A percentile compares a stretch with the other conserved stretches of the same genome.
These are phyloP conservation scores for Pseudonitzschia multiseries DNA, from an alignment of 108 stramenopile species.

Conservation along the genomic window DNA sequence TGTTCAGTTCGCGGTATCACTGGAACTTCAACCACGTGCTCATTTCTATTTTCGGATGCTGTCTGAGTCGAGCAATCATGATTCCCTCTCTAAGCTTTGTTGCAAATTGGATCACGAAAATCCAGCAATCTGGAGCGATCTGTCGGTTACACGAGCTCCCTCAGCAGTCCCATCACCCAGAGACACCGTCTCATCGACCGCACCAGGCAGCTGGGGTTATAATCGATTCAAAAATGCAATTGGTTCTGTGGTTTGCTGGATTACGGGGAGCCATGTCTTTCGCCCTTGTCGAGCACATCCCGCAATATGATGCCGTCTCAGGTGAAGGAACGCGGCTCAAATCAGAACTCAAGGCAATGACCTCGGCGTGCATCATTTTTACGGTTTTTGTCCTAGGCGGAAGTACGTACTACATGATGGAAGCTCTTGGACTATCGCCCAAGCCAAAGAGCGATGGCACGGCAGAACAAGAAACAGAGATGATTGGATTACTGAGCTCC, in stretches of 20 bases:
- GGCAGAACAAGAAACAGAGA: slow-evolving; percentile 23
- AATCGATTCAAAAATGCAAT: slow-evolving; percentile 78
- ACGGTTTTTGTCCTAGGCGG: slow-evolving; percentile 86
- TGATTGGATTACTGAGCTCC: slow-evolving; percentile 22
- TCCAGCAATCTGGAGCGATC: slow-evolving; percentile 39
- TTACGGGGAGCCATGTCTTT: slow-evolving; percentile 90
- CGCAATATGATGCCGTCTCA: slow-evolving; percentile 73
- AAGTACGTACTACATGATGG: slow-evolving; percentile 76
- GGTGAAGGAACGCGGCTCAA: slow-evolving; percentile 80
- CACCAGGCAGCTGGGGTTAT: slow-evolving; percentile 54
- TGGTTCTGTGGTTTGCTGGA: slow-evolving; percentile 85
- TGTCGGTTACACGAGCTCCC: slow-evolving; percentile 29
- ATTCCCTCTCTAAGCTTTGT: slow-evolving; percentile 68
- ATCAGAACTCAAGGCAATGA: slow-evolving; percentile 87
- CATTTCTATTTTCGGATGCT: slow-evolving; percentile 70
- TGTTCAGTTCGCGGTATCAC: slow-evolving; percentile 82
- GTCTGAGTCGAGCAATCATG: slow-evolving; percentile 76
- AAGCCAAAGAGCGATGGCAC: slow-evolving; percentile 14
- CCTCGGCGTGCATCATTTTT: slow-evolving; percentile 85
- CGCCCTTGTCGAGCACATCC: slow-evolving; percentile 88
- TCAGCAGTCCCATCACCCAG: slow-evolving; percentile 9
- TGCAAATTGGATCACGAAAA: slow-evolving; percentile 64
- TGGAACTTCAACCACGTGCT: slow-evolving; percentile 68
- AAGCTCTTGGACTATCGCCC: slow-evolving; percentile 61
- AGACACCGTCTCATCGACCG: neutral